Base-by-base conservation (phyloP, 805 yeast genomes). In the Candida ipomoeae region DNA sequence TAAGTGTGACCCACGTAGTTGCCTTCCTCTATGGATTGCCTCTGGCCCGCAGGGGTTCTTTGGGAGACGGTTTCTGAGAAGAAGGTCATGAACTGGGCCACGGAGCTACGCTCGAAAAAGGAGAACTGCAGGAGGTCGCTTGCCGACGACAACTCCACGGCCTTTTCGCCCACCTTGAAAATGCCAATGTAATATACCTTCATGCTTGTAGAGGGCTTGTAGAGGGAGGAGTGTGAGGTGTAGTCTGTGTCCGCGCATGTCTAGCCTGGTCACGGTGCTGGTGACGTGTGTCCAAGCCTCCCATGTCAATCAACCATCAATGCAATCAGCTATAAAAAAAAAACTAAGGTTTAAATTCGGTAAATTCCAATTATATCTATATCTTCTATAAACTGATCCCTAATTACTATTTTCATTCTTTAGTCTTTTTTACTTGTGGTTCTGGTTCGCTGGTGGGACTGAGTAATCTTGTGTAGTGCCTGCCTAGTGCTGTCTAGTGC, bases 1-100 rank as follows among this genome's bases (percentile, higher is more conserved):
- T 86, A 94, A 0, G 90, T 92, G 68, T 94, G 98, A 6, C 96
- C 97, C 8, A 89, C 78, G 68, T 94, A 92, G 70, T 76, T 78
- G 49, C 90, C 91, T 68, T 94, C 97, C 67, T 94, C 97, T 48
- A 94, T 87, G 66, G 89, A 81, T 69, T 94, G 99, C 71, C 98
- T 84, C 71, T 89, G 92, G 44, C 97, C 96, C 0, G 92, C 77
- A 38, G 77, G 71, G 2, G 99, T 94, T 71, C 99, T 83, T 55
- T 84, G 85, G 14, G 96, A 83, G 23, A 92, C 92, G 2, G 99
- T 94, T 62, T 83, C 88, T 23, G 95, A 80, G 70, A 94, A 91
- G 68, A 94, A 94, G 3, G 96, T 82, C 96, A 92, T 88, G 71
- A 94, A 92, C 69, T 92, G 97, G 18, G 87, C 83, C 26, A 91